phyloP scores from a whole-genome alignment of 1,284 basidiomycete genomes.

The Trichosporon ovoides region DNA sequence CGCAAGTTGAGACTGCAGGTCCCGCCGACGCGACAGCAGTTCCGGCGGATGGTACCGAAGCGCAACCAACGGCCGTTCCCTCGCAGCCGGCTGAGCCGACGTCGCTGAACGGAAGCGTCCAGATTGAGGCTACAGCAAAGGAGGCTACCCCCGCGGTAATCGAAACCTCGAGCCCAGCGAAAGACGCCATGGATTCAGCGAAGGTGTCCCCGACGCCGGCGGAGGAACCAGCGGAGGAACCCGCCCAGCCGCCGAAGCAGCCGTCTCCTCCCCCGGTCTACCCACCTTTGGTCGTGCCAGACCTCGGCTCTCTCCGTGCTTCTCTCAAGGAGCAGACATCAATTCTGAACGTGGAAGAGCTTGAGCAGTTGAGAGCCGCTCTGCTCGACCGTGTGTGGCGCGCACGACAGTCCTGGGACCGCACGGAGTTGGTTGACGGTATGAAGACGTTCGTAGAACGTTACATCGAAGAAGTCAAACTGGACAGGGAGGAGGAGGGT shows the following conservation, averaged over 20 bases:
- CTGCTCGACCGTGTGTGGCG: conserved; percentile 77
- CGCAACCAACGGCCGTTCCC: background rate
- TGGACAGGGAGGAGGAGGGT: conserved; percentile 8
- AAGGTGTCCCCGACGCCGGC: background rate
- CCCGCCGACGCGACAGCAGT: background rate
- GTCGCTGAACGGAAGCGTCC: background rate
- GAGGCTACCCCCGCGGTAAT: background rate
- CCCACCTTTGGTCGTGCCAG: conserved; percentile 39
- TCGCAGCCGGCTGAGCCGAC: background rate
- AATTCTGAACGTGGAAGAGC: conserved; percentile 71
- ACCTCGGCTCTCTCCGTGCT: conserved; percentile 21
- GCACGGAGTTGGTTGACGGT: conserved; percentile 60
- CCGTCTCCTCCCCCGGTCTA: conserved; percentile 25
- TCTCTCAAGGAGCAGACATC: conserved; percentile 50
- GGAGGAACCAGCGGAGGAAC: too few species aligned
- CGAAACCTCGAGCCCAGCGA: background rate
- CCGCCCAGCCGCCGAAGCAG: conserved; percentile 6
- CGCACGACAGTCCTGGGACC: conserved; percentile 76
- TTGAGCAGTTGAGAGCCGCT: conserved; percentile 85
- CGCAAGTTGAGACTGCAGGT: background rate
- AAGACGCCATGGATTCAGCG: background rate
- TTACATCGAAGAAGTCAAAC: conserved; percentile 25
- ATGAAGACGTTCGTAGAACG: conserved; percentile 42
- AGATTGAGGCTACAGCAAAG: background rate
- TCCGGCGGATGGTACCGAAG: background rate